Evolutionary conservation across 1,139 yeast species (phyloP).

Genomic region (Debaryomyces psychrophilus): DNA sequence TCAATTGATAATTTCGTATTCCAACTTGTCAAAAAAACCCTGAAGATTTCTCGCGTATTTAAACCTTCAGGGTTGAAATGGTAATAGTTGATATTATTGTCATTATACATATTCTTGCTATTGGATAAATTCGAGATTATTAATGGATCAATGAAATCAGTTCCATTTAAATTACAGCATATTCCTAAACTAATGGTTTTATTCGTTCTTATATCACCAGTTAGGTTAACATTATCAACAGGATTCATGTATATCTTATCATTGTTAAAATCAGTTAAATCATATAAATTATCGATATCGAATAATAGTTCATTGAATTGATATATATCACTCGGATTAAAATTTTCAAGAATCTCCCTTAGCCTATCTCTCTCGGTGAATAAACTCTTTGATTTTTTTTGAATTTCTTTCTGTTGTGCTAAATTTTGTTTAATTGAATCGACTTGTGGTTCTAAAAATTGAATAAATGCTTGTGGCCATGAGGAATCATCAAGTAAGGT

Average conservation of each 20-base stretch:
- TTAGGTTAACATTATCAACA: conserved; percentile 11
- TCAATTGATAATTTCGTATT: conserved; percentile 17
- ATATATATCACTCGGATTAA: conserved; percentile 19
- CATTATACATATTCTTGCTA: conserved; percentile 9
- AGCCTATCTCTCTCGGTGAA: conserved; percentile 21
- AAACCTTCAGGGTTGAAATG: conserved; percentile 20
- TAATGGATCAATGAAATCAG: conserved; percentile 23
- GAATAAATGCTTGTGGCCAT: conserved; percentile 16
- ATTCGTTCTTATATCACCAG: conserved; percentile 11
- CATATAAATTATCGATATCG: conserved; percentile 19
- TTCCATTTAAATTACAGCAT: conserved; percentile 22
- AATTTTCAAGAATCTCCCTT: conserved; percentile 15
- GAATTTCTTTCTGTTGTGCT: conserved; percentile 14
- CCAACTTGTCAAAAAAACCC: conserved; percentile 16
- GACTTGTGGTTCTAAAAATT: conserved; percentile 14
- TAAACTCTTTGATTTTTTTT: conserved; percentile 14
- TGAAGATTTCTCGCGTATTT: conserved; percentile 16
- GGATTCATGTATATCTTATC: conserved; percentile 9
- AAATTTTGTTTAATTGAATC: conserved; percentile 15
- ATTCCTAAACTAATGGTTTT: conserved; percentile 22
- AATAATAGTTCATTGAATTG: conserved; percentile 24
- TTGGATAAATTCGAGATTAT: conserved; percentile 18
- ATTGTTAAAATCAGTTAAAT: conserved; percentile 13
- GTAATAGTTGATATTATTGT: conserved; percentile 6
- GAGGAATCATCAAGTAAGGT: conserved; percentile 12